phyloP scores from a whole-genome alignment of 306 rosid species.

The Abrus precatorius region DNA sequence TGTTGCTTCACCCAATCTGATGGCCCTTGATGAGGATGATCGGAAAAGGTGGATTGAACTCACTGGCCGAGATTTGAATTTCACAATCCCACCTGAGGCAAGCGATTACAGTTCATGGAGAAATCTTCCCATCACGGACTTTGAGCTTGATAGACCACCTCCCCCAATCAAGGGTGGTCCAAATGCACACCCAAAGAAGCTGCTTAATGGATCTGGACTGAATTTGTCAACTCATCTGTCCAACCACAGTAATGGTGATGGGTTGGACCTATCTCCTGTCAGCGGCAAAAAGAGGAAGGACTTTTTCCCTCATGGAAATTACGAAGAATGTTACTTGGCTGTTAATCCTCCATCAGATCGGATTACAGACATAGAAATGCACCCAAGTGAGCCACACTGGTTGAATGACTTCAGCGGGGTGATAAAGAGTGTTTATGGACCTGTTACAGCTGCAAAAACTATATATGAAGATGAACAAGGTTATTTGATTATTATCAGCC shows the following conservation, averaged over 20 bases:
- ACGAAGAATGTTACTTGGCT: slow-evolving; percentile 72
- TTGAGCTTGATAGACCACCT: slow-evolving; percentile 85
- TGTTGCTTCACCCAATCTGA: slow-evolving; percentile 71
- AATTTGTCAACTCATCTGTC: slow-evolving; percentile 71
- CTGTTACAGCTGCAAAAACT: slow-evolving; percentile 92
- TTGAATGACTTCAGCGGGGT: slow-evolving; percentile 82
- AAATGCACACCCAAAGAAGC: slow-evolving; percentile 73
- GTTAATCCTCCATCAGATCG: slow-evolving; percentile 81
- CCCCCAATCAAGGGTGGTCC: slow-evolving; percentile 61
- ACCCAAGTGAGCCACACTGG: slow-evolving; percentile 69
- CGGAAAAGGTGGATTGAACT: slow-evolving; percentile 88
- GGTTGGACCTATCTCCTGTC: slow-evolving; percentile 76
- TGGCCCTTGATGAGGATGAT: slow-evolving; percentile 74
- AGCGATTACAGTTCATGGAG: slow-evolving; percentile 93
- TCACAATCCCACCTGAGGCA: slow-evolving; percentile 82
- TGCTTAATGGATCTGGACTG: slow-evolving; percentile 83
- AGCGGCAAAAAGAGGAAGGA: slow-evolving; percentile 78
- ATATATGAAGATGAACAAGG: slow-evolving; percentile 89
- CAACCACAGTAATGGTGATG: slow-evolving; percentile 69
- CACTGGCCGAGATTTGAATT: slow-evolving; percentile 85
- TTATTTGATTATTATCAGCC: slow-evolving; percentile 81
- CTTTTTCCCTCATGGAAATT: slow-evolving; percentile 71
- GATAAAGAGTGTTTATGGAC: slow-evolving; percentile 81
- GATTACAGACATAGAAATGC: slow-evolving; percentile 65
- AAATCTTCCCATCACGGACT: slow-evolving; percentile 82